Percentiles rank a stretch among this genome's conserved stretches.
phyloP scores from a whole-genome alignment of 495 filamentous ascomycete genomes.

The Sphaerosporella brunnea region DNA sequence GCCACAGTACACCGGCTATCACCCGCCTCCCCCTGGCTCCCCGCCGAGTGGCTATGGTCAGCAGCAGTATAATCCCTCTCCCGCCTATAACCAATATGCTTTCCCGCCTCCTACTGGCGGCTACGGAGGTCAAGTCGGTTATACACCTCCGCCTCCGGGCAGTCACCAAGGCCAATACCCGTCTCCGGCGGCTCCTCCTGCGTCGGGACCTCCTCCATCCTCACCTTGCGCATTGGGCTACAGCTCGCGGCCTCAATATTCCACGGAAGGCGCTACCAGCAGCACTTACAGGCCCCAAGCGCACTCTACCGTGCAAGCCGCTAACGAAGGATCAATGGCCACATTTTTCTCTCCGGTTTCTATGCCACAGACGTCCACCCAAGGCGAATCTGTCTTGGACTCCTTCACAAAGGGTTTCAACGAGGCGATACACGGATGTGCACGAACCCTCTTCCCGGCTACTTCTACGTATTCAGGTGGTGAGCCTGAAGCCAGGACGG shows the following conservation, averaged over 20 bases:
- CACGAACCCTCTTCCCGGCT: conserved; percentile 21
- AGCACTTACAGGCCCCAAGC: conserved; percentile 14
- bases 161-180: neutral
- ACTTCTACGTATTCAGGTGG: conserved; percentile 10
- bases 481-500: conserved; percentile 19
- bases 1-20: conserved; percentile 7
- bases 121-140: conserved; percentile 10
- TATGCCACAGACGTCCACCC: neutral
- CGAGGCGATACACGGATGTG: conserved; percentile 19
- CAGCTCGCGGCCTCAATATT: neutral
- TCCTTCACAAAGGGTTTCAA: conserved; percentile 21
- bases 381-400: conserved; percentile 6
- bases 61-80: too few relatives aligned
- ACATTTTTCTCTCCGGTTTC: neutral
- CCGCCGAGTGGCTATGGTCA: too few relatives aligned
- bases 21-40: conserved; percentile 4
- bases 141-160: conserved; percentile 5
- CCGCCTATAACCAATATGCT: neutral
- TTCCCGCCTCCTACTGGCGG: conserved; percentile 5
- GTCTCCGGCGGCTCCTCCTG: conserved; percentile 6
- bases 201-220: conserved; percentile 1
- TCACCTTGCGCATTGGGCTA: neutral
- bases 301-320: conserved; percentile 11
- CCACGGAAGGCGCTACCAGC: neutral
- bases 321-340: conserved; percentile 1